These are phyloP conservation scores for Alternaria panax DNA, from an alignment of 2,329 filamentous ascomycete species.

Conservation along the genomic window DNA sequence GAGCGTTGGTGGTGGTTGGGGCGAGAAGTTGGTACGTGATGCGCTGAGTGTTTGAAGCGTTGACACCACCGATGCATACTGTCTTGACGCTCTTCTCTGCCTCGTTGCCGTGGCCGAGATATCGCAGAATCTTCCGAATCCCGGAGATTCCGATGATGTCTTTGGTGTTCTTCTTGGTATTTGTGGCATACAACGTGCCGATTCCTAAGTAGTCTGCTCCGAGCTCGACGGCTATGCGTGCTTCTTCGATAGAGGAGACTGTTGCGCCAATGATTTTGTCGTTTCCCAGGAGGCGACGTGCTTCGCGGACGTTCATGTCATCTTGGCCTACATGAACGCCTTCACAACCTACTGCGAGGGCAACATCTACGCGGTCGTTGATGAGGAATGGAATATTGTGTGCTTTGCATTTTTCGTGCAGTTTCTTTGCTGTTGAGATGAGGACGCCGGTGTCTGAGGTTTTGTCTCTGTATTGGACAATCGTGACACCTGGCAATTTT, in stretches of 20 bases:
- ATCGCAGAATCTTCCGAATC: conserved; percentile 69
- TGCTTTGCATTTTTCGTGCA: conserved; percentile 74
- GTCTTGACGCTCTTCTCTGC: conserved; percentile 52
- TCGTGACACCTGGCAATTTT: conserved; percentile 65
- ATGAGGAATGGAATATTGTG: conserved; percentile 82
- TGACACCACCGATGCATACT: conserved; percentile 91
- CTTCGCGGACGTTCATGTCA: conserved; percentile 76
- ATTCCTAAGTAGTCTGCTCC: conserved; percentile 93
- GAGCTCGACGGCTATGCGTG: conserved; percentile 71
- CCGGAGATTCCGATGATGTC: conserved; percentile 78
- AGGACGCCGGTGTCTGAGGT: conserved; percentile 74
- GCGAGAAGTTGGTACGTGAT: conserved; percentile 74
- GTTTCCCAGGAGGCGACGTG: conserved; percentile 75
- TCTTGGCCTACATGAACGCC: conserved; percentile 96
- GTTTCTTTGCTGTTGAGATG: conserved; percentile 71
- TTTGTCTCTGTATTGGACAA: conserved; percentile 94
- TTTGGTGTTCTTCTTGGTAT: conserved; percentile 85
- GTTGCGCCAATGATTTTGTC: conserved; percentile 88
- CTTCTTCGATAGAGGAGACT: conserved; percentile 77
- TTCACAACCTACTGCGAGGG: conserved; percentile 83
- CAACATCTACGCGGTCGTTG: conserved; percentile 92
- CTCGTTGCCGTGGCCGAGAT: conserved; percentile 58
- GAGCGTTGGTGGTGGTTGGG: conserved; percentile 22
- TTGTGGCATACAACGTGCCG: conserved; percentile 85
- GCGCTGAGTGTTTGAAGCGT: conserved; percentile 74